phyloP scores from a whole-genome alignment of 495 filamentous ascomycete genomes.

The Aspergillus indologenus region DNA sequence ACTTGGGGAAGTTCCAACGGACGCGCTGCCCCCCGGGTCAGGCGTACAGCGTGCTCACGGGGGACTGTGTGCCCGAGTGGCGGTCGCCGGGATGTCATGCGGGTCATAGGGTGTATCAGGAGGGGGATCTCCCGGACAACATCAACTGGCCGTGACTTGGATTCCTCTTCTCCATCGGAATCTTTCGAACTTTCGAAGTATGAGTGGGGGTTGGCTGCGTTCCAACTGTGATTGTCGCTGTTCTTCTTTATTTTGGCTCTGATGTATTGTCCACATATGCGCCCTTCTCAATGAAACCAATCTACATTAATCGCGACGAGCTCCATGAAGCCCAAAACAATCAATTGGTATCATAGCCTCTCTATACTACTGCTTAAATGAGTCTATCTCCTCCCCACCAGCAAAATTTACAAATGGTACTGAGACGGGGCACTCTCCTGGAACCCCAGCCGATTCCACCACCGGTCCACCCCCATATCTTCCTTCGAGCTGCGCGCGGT shows the following conservation, averaged over 20 bases:
- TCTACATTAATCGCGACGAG: no score
- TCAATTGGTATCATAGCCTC: neutral
- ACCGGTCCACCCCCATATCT: conserved; percentile 49
- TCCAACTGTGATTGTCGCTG: no score
- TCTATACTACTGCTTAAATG: neutral
- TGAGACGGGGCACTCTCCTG: conserved; percentile 28
- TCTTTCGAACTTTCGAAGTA: no score
- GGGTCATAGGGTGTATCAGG: no score
- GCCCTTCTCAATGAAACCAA: no score
- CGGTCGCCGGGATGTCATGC: neutral
- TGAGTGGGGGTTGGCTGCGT: no score
- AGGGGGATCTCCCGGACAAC: neutral
- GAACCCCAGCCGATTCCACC: conserved; percentile 43
- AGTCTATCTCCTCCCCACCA: neutral
- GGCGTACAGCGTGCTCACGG: neutral
- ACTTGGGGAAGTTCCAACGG: neutral
- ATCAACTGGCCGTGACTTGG: neutral
- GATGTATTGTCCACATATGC: no score
- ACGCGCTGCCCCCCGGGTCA: neutral
- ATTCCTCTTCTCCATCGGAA: no score
- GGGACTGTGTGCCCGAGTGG: neutral
- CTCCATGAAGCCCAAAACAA: no score
- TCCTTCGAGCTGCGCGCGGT: conserved; percentile 39
- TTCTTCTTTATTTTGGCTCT: no score
- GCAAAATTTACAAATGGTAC: conserved; percentile 30